These are phyloP conservation scores for Parafenestella ontariensis DNA, from an alignment of 2,329 filamentous ascomycete species.

Conservation along the genomic window DNA sequence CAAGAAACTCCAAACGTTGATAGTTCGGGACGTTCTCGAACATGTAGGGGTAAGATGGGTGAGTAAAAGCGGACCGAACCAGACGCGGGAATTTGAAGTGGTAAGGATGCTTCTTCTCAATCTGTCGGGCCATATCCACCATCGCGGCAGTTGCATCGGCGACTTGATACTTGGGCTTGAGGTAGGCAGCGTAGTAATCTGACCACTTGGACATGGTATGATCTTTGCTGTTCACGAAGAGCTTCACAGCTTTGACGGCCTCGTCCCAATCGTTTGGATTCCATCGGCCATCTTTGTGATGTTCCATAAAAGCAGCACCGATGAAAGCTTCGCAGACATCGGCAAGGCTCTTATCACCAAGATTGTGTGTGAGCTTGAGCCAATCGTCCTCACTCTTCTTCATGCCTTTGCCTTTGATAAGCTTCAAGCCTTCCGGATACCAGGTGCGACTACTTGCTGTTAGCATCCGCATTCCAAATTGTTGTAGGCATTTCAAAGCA, in stretches of 20 bases:
- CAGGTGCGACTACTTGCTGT: constrained; percentile 68
- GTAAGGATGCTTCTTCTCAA: constrained; percentile 68
- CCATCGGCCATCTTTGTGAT: constrained; percentile 55
- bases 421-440: constrained; percentile 82
- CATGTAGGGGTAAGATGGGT: constrained; percentile 78
- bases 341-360: constrained; percentile 89
- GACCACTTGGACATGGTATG: constrained; percentile 73
- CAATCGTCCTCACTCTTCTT: constrained; percentile 57
- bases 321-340: constrained; percentile 96
- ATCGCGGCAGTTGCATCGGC: constrained; percentile 70
- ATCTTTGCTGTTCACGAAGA: constrained; percentile 71
- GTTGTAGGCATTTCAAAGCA: too few relatives aligned
- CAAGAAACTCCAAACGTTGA: constrained; percentile 89
- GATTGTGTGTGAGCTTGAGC: constrained; percentile 62
- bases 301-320: constrained; percentile 75
- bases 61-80: constrained; percentile 83
- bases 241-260: constrained; percentile 70
- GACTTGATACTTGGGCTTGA: constrained; percentile 73
- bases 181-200: constrained; percentile 76
- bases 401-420: constrained; percentile 74
- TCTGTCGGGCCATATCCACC: constrained; percentile 68
- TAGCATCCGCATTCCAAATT: constrained; percentile 16
- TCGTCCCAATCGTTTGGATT: constrained; percentile 61
- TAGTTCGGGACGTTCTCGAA: constrained; percentile 86
- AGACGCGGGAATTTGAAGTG: constrained; percentile 78